Conservation (phyloP, 108 stramenopile species). For the Cyclotella baltica region DNA sequence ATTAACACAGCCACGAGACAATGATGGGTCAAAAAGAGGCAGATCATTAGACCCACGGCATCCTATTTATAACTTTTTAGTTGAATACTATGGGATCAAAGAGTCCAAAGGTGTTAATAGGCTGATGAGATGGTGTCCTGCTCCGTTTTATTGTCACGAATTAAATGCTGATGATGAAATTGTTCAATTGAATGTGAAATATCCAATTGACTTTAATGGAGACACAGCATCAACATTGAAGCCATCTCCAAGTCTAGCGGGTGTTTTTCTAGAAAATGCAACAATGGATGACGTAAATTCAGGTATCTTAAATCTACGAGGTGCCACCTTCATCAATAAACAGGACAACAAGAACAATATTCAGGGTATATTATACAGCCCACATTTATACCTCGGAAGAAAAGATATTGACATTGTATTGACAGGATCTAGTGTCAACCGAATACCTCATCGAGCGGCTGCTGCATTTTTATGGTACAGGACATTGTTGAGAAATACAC, state of each 20-base stretch:
- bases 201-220: background rate
- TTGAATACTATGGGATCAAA: constrained; percentile 88
- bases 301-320: constrained; percentile 57
- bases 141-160: constrained; percentile 19
- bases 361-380: constrained; percentile 65
- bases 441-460: constrained; percentile 17
- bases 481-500: constrained; percentile 66
- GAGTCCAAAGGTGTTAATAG: constrained; percentile 67
- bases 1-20: background rate
- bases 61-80: constrained; percentile 88
- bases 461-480: constrained; percentile 78
- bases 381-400: constrained; percentile 53
- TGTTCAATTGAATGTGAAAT: background rate
- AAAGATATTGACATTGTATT: background rate
- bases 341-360: constrained; percentile 4
- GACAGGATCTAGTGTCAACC: background rate
- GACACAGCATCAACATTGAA: constrained; percentile 1
- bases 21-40: constrained; percentile 1
- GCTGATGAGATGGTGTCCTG: constrained; percentile 74
- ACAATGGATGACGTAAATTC: constrained; percentile 62
- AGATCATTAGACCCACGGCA: constrained; percentile 73
- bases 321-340: constrained; percentile 17
- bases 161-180: background rate
- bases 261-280: constrained; percentile 79
- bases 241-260: constrained; percentile 21